A percentile compares a stretch with the other conserved stretches of the same genome.
phyloP scores from a whole-genome alignment of 441 rosid genomes.

The Bruguiera hainesii region DNA sequence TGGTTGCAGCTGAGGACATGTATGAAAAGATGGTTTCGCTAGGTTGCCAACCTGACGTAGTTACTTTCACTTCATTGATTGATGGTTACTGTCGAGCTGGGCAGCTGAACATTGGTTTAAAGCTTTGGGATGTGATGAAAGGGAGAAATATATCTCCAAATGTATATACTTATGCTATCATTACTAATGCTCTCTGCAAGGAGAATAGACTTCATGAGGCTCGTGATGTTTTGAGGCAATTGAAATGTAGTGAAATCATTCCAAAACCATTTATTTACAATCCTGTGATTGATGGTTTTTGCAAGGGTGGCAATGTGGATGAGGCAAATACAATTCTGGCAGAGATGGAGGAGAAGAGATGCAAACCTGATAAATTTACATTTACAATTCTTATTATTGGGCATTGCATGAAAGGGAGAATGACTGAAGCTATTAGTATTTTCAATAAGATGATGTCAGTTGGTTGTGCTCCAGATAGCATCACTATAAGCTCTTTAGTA shows the following conservation, averaged over 20 bases:
- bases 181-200: slow-evolving; percentile 67
- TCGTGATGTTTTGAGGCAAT: slow-evolving; percentile 51
- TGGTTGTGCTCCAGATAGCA: slow-evolving; percentile 71
- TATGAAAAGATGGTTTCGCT: slow-evolving; percentile 47
- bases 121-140: slow-evolving; percentile 65
- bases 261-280: slow-evolving; percentile 75
- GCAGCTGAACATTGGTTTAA: slow-evolving; percentile 49
- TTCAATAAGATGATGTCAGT: slow-evolving; percentile 69
- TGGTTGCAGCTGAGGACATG: slow-evolving; percentile 45
- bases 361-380: slow-evolving; percentile 80
- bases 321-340: slow-evolving; percentile 62
- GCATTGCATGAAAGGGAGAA: slow-evolving; percentile 88
- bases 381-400: slow-evolving; percentile 86
- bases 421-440: slow-evolving; percentile 66
- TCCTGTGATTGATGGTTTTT: slow-evolving; percentile 88
- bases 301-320: slow-evolving; percentile 83
- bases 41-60: slow-evolving; percentile 56
- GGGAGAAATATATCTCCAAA: slow-evolving; percentile 53
- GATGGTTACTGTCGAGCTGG: slow-evolving; percentile 84
- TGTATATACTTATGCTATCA: slow-evolving; percentile 59
- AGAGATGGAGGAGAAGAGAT: slow-evolving; percentile 72
- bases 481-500: slow-evolving; percentile 53
- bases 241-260: slow-evolving; percentile 42
- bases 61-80: slow-evolving; percentile 71
- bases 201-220: slow-evolving; percentile 68